Evolutionary conservation across 2,329 filamentous ascomycete species (phyloP).

Genomic region (Cladorrhinum sp.): DNA sequence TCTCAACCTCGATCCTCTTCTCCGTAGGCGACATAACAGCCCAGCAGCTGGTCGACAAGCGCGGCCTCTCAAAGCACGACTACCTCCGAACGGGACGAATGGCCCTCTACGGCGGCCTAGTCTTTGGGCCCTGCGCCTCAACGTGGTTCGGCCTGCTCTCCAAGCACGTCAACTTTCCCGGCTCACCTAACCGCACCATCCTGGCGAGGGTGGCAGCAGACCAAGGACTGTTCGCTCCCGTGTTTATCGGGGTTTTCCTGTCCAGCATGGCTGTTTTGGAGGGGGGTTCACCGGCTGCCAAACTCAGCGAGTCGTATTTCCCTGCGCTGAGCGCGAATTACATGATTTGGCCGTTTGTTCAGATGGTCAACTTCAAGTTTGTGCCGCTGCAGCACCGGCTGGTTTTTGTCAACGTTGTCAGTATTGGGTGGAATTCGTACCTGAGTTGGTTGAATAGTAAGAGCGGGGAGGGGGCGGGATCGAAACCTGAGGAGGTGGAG

Average conservation of each 20-base stretch:
- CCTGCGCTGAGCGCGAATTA: slow-evolving; percentile 78
- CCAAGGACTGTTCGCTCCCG: slow-evolving; percentile 80
- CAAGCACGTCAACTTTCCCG: slow-evolving; percentile 59
- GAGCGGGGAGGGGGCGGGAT: background rate
- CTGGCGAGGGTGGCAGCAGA: slow-evolving; percentile 75
- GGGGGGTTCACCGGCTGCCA: slow-evolving; percentile 58
- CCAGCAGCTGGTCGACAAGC: slow-evolving; percentile 85
- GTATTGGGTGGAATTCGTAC: slow-evolving; percentile 64
- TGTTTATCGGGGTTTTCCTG: slow-evolving; percentile 78
- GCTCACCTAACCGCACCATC: slow-evolving; percentile 64
- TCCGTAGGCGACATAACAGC: slow-evolving; percentile 87
- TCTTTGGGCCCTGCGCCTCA: slow-evolving; percentile 86
- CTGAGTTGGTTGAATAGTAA: slow-evolving; percentile 58
- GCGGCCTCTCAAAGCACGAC: slow-evolving; percentile 74
- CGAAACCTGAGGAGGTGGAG: background rate
- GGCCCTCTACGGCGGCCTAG: slow-evolving; percentile 70
- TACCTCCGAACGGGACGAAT: slow-evolving; percentile 69
- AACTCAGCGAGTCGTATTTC: slow-evolving; percentile 68
- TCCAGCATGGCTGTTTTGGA: slow-evolving; percentile 81
- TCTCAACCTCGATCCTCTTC: slow-evolving; percentile 90
- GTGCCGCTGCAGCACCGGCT: slow-evolving; percentile 81
- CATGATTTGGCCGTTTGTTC: slow-evolving; percentile 82
- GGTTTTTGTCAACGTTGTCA: slow-evolving; percentile 81
- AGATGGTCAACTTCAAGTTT: slow-evolving; percentile 82
- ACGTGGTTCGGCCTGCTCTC: slow-evolving; percentile 83